phyloP scores from a whole-genome alignment of 2,329 filamentous ascomycete species.

The Lomentospora prolificans region DNA sequence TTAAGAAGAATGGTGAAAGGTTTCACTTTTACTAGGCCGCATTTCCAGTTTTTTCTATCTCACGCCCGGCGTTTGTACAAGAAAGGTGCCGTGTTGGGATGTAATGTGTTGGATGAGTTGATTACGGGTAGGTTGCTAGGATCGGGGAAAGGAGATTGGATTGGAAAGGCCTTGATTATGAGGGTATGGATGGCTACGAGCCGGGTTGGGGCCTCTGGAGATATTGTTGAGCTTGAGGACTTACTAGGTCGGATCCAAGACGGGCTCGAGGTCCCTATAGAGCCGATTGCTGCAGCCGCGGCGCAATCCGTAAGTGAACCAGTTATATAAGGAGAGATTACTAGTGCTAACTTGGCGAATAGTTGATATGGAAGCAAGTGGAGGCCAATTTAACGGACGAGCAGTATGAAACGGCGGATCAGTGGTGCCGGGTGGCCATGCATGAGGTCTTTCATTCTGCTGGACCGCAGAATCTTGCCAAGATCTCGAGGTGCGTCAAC shows the following conservation, averaged over 20 bases:
- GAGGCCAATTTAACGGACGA: slow-evolving; percentile 46
- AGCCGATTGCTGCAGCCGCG: slow-evolving; percentile 52
- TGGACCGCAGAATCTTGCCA: slow-evolving; percentile 56
- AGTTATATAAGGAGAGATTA: neutral
- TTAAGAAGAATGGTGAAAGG: slow-evolving; percentile 52
- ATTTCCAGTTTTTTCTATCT: slow-evolving; percentile 56
- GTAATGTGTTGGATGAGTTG: slow-evolving; percentile 51
- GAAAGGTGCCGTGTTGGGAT: slow-evolving; percentile 38
- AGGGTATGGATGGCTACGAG: slow-evolving; percentile 56
- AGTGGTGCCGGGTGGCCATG: slow-evolving; percentile 64
- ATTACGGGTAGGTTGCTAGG: slow-evolving; percentile 46
- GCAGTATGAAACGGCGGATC: slow-evolving; percentile 44
- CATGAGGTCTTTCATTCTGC: slow-evolving; percentile 57
- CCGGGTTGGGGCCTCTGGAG: slow-evolving; percentile 19
- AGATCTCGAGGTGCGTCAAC: slow-evolving; percentile 51
- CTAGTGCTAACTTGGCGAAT: slow-evolving; percentile 10
- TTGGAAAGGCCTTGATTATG: slow-evolving; percentile 60
- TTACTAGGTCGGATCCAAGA: slow-evolving; percentile 27
- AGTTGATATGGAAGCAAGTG: slow-evolving; percentile 78
- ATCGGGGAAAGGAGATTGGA: slow-evolving; percentile 43
- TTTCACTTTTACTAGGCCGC: slow-evolving; percentile 49
- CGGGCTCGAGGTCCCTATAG: slow-evolving; percentile 36
- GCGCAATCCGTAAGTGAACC: slow-evolving; percentile 49
- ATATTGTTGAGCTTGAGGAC: slow-evolving; percentile 8
- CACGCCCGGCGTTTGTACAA: slow-evolving; percentile 56